Base-by-base conservation (phyloP, 1,139 yeast genomes). In the Saccharomycopsis hybrid region DNA sequence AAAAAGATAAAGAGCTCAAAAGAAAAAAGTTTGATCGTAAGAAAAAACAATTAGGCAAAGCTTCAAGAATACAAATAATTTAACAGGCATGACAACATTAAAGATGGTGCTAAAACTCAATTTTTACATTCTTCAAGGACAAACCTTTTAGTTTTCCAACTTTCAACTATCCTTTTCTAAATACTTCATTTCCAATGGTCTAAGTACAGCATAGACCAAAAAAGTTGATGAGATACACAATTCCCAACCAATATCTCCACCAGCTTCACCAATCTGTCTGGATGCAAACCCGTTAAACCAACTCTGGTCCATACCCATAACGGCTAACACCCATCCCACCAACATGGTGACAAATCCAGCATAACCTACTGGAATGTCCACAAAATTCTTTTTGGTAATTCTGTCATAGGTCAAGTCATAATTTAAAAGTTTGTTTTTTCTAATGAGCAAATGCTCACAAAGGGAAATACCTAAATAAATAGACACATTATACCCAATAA, bases 231-330 rank as follows among this genome's bases (percentile, higher is more conserved):
- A 77, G 55, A 78, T 76, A 41, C 83, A 87, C 56, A 89, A 70
- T 69, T 85, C 95, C 62, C 86, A 86, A 36, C 96, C 96, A 60
- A 89, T 76, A 65, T 89, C 97, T 57, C 90, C 96, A 60, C 94
- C 94, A n/a, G n/a, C n/a, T 2, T 63, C 71, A 52, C 92, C 94
- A 60, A 86, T 81, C 55, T 66, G 58, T 45, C 60, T 64, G 40
- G 81, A 90, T 58, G 88, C 61, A 46, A 78, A 82, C 57, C 96
- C 96, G 11, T 65, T 65, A 70, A 81, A 90, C 89, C 95, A 89
- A 9, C 76, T 76, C 72, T 89, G 96, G 62, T 75, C 72, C 94
- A 89, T 87, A 57, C 97, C 96, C 41, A 85, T 55, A n/a, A 80
- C 95, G 41, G 82, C 87, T 64, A 96, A 96, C 41, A 84, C 88